Conservation (phyloP, 2,329 filamentous ascomycete species). For the Hypocreales sp. region DNA sequence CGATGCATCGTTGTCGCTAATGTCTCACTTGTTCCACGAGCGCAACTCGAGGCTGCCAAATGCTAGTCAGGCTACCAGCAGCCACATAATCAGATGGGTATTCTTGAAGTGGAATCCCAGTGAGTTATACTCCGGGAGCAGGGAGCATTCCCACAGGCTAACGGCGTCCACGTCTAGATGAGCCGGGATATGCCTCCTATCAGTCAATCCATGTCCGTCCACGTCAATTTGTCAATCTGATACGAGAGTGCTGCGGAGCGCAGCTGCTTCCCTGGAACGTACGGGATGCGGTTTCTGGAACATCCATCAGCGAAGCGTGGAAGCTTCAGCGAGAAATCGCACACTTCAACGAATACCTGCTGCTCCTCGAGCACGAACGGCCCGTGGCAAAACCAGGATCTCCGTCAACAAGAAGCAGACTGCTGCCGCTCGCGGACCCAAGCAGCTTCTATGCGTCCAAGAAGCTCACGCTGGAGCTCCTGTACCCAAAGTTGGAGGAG, state of each 20-base stretch:
- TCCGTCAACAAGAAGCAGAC: too few relatives aligned
- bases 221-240: conserved; percentile 48
- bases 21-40: conserved; percentile 51
- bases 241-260: conserved; percentile 53
- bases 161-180: conserved; percentile 27
- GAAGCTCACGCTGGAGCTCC: conserved; percentile 36
- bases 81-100: conserved; percentile 66
- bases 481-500: conserved; percentile 36
- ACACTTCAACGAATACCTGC: conserved; percentile 34
- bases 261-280: conserved; percentile 14
- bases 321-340: conserved; percentile 25
- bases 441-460: conserved; percentile 24
- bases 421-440: too few relatives aligned
- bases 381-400: too few relatives aligned
- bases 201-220: conserved; percentile 49
- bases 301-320: conserved; percentile 32
- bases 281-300: conserved; percentile 25
- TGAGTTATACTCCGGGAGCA: conserved; percentile 24
- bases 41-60: conserved; percentile 54
- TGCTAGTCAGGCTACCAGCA: conserved; percentile 49
- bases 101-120: conserved; percentile 71
- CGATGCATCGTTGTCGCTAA: conserved; percentile 65
- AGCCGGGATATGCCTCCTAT: conserved; percentile 50
- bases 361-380: conserved; percentile 27
- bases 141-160: background rate